A percentile compares a stretch with the other conserved stretches of the same genome.
These are phyloP conservation scores for Fusarium sarcochroum DNA, from an alignment of 2,329 filamentous ascomycete species.

Conservation along the genomic window DNA sequence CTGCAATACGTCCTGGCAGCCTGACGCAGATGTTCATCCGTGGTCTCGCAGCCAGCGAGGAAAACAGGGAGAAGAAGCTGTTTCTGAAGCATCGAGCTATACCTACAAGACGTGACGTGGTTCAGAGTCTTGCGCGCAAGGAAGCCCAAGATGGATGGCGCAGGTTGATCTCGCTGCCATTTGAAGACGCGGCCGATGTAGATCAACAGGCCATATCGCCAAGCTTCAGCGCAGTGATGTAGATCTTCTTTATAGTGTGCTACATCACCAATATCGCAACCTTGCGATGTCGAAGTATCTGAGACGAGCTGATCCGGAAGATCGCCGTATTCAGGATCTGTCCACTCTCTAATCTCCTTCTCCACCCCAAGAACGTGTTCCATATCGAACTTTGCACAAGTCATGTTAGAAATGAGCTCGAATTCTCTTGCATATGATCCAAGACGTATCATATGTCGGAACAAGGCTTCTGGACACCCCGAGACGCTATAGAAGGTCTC, in stretches of 20 bases:
- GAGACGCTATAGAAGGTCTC: conserved; percentile 53
- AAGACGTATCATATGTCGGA: conserved; percentile 48
- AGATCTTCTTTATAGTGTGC: conserved; percentile 45
- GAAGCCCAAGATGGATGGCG: conserved; percentile 30
- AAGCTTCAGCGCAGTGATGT: conserved; percentile 54
- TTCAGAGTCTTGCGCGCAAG: conserved; percentile 49
- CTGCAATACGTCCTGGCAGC: conserved; percentile 49
- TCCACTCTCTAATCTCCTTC: conserved; percentile 40
- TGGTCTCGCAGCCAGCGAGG: conserved; percentile 51
- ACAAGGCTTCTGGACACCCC: conserved; percentile 51
- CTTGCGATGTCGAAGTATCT: background rate
- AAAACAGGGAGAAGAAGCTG: conserved; percentile 56
- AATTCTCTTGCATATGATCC: conserved; percentile 50
- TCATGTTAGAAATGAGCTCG: conserved; percentile 49
- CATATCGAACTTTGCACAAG: conserved; percentile 50
- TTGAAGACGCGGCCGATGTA: conserved; percentile 53
- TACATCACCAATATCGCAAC: conserved; percentile 6
- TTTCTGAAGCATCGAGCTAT: conserved; percentile 51
- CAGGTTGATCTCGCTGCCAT: conserved; percentile 24
- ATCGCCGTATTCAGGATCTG: conserved; percentile 22
- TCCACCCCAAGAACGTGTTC: conserved; percentile 37
- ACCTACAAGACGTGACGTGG: conserved; percentile 41
- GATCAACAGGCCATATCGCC: conserved; percentile 52
- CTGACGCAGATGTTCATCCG: conserved; percentile 40
- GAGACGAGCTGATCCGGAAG: background rate